Conservation (phyloP, 164 flowering plant genomes). For the Berberis vulgaris region DNA sequence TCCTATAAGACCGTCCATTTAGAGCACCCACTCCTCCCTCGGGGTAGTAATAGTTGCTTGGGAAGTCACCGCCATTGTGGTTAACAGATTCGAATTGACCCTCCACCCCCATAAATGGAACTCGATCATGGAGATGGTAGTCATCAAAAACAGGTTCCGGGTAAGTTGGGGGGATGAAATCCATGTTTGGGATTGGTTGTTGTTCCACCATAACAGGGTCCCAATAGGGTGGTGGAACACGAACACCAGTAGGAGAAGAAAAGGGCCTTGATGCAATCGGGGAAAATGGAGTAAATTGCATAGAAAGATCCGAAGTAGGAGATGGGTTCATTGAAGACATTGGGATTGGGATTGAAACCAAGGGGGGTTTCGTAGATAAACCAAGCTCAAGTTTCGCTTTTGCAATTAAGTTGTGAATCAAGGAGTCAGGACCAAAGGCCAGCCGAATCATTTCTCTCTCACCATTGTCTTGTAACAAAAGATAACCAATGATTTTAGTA, state of each 20-base stretch:
- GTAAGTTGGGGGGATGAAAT: conserved; percentile 20
- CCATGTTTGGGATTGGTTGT: conserved; percentile 21
- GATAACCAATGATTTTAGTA: conserved; percentile 52
- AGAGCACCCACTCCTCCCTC: conserved; percentile 31
- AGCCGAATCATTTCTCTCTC: conserved; percentile 57
- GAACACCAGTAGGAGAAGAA: conserved; percentile 22
- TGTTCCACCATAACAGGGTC: conserved; percentile 25
- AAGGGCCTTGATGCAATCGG: conserved; percentile 33
- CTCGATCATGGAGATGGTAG: conserved; percentile 25
- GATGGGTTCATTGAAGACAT: conserved; percentile 17
- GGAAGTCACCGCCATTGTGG: conserved; percentile 15
- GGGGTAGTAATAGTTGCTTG: conserved; percentile 23
- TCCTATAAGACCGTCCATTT: conserved; percentile 23
- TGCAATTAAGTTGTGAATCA: conserved; percentile 31
- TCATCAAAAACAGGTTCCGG: conserved; percentile 31
- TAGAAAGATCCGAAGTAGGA: conserved; percentile 28
- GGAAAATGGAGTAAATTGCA: conserved; percentile 35
- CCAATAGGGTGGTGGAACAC: conserved; percentile 34
- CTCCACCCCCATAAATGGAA: conserved; percentile 37
- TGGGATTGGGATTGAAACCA: conserved; percentile 23
- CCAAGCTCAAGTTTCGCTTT: conserved; percentile 40
- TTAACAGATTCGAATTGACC: conserved; percentile 38
- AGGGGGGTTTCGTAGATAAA: conserved; percentile 13
- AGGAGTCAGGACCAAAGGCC: conserved; percentile 55
- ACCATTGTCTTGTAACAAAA: conserved; percentile 44